Evolutionary conservation across 2,329 filamentous ascomycete genomes (phyloP).

Genomic region (Cercospora berteroae): DNA sequence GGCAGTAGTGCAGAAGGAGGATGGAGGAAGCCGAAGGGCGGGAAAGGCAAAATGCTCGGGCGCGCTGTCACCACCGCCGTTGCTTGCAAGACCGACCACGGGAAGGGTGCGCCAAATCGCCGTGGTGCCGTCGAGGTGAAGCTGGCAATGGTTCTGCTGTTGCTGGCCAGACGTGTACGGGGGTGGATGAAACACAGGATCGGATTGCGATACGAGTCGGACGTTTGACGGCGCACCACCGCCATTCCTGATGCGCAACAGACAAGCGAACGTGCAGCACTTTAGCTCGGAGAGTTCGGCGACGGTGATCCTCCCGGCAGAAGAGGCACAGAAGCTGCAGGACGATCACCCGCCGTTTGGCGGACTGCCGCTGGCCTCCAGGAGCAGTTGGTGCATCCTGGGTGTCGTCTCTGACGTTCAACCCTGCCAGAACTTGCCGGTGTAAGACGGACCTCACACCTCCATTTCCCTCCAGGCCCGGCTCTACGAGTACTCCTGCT

Average conservation of each 20-base stretch:
- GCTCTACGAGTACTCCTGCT: not conserved
- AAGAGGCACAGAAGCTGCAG: not conserved
- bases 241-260: not conserved
- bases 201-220: not conserved
- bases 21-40: not conserved
- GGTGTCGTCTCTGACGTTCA: not conserved
- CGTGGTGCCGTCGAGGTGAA: not conserved
- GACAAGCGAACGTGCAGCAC: not conserved
- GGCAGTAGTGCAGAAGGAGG: not conserved
- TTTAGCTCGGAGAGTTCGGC: slow-evolving; percentile 4
- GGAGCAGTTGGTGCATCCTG: not conserved
- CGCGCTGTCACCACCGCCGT: not conserved
- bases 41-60: not conserved
- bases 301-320: slow-evolving; percentile 1
- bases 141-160: not conserved
- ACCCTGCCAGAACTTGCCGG: not conserved
- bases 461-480: not conserved
- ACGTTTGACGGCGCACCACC: not conserved
- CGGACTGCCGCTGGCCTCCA: not conserved
- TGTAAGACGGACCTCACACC: not conserved
- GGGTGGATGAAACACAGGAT: not conserved
- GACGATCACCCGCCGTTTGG: not conserved
- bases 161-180: not conserved
- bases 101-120: not conserved
- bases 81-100: not conserved